These are phyloP conservation scores for Verticillium klebahnii DNA, from an alignment of 2,329 filamentous ascomycete species.

Conservation along the genomic window DNA sequence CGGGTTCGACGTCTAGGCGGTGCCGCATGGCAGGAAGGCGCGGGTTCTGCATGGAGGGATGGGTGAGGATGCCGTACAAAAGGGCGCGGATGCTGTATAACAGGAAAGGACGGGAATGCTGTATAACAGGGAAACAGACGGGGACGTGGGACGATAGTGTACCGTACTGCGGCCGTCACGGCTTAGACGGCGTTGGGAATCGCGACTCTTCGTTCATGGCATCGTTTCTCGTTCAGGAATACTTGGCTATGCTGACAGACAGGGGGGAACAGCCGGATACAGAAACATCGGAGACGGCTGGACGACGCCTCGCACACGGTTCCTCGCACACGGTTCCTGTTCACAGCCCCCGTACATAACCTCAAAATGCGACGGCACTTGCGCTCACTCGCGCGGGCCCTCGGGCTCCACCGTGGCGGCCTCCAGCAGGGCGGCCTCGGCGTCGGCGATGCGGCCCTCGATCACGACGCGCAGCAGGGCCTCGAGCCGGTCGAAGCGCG, in stretches of 20 bases:
- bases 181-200: constrained; percentile 10
- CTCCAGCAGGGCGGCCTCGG: background rate
- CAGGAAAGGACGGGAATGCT: background rate
- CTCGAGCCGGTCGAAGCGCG: background rate
- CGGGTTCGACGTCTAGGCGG: constrained; percentile 66
- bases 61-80: too few species aligned
- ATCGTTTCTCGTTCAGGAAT: background rate
- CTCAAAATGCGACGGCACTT: too few species aligned
- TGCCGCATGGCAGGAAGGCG: background rate
- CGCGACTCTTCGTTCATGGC: background rate
- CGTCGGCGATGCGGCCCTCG: background rate
- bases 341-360: too few species aligned
- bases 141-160: constrained; percentile 3
- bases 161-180: constrained; percentile 5
- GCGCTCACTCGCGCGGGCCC: background rate
- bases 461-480: background rate
- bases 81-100: background rate
- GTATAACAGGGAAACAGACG: too few species aligned
- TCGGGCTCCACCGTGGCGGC: background rate
- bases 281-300: too few species aligned
- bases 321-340: too few species aligned
- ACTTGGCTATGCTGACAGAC: too few species aligned
- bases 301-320: too few species aligned
- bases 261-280: too few species aligned
- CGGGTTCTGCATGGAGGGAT: background rate